Percentiles rank a stretch among this genome's conserved stretches.
Conservation (phyloP, 2,329 filamentous ascomycete genomes). For the Xylaria multiplex region DNA sequence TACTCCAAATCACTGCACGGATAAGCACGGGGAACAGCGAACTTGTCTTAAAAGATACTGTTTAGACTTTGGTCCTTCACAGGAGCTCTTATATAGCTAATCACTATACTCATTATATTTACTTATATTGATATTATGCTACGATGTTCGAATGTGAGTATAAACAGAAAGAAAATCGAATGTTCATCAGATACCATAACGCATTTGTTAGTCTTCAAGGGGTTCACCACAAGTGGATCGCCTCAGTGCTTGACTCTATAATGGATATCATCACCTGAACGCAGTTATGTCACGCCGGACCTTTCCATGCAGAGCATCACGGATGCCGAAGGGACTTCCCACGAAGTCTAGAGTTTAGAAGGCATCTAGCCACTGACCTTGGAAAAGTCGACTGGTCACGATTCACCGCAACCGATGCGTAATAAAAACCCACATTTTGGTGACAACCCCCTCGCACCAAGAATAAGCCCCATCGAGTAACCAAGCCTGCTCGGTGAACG, state of each 20-base stretch:
- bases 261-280: slow-evolving; percentile 90
- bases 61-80: slow-evolving; percentile 26
- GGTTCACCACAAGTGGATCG: slow-evolving; percentile 54
- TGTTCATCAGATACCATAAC: slow-evolving; percentile 62
- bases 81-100: slow-evolving; percentile 25
- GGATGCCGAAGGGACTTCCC: slow-evolving; percentile 41
- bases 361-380: slow-evolving; percentile 43
- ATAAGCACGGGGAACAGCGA: neutral
- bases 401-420: neutral
- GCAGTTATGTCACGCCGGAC: slow-evolving; percentile 20
- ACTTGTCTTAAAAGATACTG: slow-evolving; percentile 1
- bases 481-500: slow-evolving; percentile 54
- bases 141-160: neutral
- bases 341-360: slow-evolving; percentile 49
- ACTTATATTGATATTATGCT: neutral
- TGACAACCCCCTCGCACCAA: slow-evolving; percentile 88
- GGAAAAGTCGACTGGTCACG: slow-evolving; percentile 15
- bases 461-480: slow-evolving; percentile 99
- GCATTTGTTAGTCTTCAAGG: slow-evolving; percentile 59
- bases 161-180: neutral
- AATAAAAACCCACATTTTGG: slow-evolving; percentile 57
- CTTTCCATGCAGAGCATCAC: slow-evolving; percentile 35
- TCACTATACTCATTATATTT: neutral
- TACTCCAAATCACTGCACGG: neutral
- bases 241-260: slow-evolving; percentile 99